phyloP scores from a whole-genome alignment of 768 basidiomycete species.

The Boletales sp. region DNA sequence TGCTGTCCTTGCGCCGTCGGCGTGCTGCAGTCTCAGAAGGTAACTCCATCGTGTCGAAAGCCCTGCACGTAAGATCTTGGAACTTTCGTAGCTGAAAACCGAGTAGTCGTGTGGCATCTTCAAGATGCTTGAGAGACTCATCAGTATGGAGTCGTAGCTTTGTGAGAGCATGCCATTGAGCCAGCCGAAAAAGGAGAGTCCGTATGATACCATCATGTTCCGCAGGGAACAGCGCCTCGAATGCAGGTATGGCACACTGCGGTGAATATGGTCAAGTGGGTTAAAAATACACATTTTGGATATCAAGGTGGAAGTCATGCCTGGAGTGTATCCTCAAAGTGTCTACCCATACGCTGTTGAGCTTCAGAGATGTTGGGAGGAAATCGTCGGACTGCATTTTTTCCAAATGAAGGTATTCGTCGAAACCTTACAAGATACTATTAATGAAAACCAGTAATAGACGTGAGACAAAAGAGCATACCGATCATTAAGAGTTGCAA shows the following conservation, averaged over 20 bases:
- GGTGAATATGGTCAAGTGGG: too few species aligned
- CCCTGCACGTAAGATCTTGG: constrained; percentile 17
- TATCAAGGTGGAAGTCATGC: constrained; percentile 8
- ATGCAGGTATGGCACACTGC: constrained; percentile 32
- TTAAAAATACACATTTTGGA: neutral
- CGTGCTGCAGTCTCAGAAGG: constrained; percentile 19
- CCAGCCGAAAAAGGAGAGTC: constrained; percentile 20
- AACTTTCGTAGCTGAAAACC: constrained; percentile 24
- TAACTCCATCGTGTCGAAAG: constrained; percentile 25
- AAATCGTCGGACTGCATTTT: constrained; percentile 35
- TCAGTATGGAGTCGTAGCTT: constrained; percentile 35
- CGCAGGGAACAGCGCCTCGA: constrained; percentile 29
- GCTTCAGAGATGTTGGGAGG: constrained; percentile 32
- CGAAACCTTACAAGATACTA: too few species aligned
- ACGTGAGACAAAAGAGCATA: too few species aligned
- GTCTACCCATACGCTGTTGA: constrained; percentile 34
- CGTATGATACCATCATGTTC: constrained; percentile 21
- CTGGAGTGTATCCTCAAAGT: constrained; percentile 45
- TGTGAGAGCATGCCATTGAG: constrained; percentile 34
- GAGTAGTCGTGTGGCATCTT: constrained; percentile 13
- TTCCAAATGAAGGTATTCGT: constrained; percentile 20
- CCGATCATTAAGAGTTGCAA: too few species aligned
- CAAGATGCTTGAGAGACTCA: constrained; percentile 15
- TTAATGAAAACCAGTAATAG: too few species aligned
- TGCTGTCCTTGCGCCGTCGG: neutral